These are phyloP conservation scores for Microsporum canis DNA, from an alignment of 2,329 filamentous ascomycete genomes.

Conservation along the genomic window DNA sequence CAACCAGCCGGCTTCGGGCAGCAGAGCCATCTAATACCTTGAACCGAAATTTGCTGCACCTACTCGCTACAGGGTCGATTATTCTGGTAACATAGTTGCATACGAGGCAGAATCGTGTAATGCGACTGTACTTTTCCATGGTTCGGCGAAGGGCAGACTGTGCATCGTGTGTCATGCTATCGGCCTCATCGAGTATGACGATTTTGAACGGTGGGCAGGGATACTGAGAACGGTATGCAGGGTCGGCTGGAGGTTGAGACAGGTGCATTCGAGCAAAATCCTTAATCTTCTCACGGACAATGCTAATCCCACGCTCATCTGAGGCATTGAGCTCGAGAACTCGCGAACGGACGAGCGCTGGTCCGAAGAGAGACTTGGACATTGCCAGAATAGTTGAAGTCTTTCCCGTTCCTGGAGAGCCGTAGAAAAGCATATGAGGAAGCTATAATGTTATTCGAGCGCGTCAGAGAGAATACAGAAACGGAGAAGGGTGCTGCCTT, in stretches of 20 bases:
- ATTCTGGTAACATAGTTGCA: slow-evolving; percentile 99
- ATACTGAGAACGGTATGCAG: slow-evolving; percentile 56
- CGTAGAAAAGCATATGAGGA: slow-evolving; percentile 99
- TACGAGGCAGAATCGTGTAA: slow-evolving; percentile 92
- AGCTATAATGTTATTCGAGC: slow-evolving; percentile 43
- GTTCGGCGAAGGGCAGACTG: slow-evolving; percentile 85
- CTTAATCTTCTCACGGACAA: slow-evolving; percentile 96
- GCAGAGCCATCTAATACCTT: slow-evolving; percentile 86
- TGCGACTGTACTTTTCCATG: slow-evolving; percentile 96
- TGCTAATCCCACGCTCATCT: slow-evolving; percentile 93
- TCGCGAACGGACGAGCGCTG: slow-evolving; percentile 79
- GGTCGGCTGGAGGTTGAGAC: slow-evolving; percentile 61
- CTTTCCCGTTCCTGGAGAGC: slow-evolving; percentile 93
- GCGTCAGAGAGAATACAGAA: slow-evolving; percentile 1
- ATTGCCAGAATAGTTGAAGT: slow-evolving; percentile 95
- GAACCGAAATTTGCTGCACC: slow-evolving; percentile 96
- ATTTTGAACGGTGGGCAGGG: slow-evolving; percentile 98
- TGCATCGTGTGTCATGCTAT: slow-evolving; percentile 98
- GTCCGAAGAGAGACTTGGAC: slow-evolving; percentile 93
- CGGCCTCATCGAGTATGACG: slow-evolving; percentile 94
- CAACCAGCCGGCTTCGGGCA: slow-evolving; percentile 63
- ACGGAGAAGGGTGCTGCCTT: background rate
- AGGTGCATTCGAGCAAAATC: slow-evolving; percentile 94
- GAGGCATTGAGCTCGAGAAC: slow-evolving; percentile 99
- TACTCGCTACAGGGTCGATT: slow-evolving; percentile 85